Evolutionary conservation across 1,284 basidiomycete species (phyloP).

Genomic region (Ganoderma lucidum): DNA sequence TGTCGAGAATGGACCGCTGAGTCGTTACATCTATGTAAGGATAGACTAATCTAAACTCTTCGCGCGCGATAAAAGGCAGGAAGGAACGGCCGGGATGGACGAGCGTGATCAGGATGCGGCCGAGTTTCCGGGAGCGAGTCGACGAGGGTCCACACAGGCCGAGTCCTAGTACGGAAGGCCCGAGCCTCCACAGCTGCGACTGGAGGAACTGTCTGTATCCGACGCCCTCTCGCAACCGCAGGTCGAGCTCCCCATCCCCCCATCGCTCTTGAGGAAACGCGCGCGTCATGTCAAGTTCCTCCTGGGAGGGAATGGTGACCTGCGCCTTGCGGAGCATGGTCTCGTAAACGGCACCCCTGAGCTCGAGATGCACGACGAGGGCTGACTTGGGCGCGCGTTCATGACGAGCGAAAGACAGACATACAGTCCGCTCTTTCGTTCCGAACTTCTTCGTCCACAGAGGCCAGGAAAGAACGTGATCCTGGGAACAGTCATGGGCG

Average conservation of each 20-base stretch:
- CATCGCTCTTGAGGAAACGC: background rate
- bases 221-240: background rate
- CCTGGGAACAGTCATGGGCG: constrained; percentile 6
- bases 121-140: background rate
- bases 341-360: background rate
- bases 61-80: background rate
- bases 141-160: background rate
- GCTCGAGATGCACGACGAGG: constrained; percentile 1
- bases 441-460: background rate
- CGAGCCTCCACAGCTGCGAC: constrained; percentile 1
- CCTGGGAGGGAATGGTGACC: background rate
- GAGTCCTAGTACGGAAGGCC: background rate
- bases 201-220: background rate
- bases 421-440: background rate
- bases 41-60: background rate
- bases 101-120: background rate
- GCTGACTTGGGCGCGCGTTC: background rate
- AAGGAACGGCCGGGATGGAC: background rate
- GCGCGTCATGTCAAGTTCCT: constrained; percentile 1
- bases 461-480: constrained; percentile 5
- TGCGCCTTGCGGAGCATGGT: background rate
- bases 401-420: constrained; percentile 1
- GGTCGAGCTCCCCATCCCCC: background rate
- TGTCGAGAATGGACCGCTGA: background rate
- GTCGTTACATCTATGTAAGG: background rate